These are phyloP conservation scores for Phoma sp. DNA, from an alignment of 2,329 filamentous ascomycete species.

Conservation along the genomic window DNA sequence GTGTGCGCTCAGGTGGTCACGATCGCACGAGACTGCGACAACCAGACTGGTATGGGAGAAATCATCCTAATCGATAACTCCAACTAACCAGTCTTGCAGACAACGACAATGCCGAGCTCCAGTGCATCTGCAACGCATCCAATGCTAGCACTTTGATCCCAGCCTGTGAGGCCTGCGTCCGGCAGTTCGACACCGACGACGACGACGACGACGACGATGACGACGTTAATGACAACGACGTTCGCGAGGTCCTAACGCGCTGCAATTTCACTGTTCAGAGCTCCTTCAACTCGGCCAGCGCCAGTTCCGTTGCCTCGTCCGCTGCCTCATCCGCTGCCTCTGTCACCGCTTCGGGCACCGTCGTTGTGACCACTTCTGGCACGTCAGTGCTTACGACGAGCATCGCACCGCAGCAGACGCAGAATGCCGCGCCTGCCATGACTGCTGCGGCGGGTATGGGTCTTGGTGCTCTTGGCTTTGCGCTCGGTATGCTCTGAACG, in stretches of 20 bases:
- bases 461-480: constrained; percentile 27
- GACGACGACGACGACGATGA: constrained; percentile 9
- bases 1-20: constrained; percentile 35
- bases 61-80: neutral
- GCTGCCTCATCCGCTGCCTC: constrained; percentile 1
- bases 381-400: constrained; percentile 11
- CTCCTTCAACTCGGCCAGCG: constrained; percentile 28
- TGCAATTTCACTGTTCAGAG: constrained; percentile 39
- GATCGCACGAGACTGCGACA: constrained; percentile 35
- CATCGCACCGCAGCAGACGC: neutral
- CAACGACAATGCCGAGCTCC: constrained; percentile 29
- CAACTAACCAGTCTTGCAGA: constrained; percentile 12
- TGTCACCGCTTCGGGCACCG: neutral
- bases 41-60: constrained; percentile 22
- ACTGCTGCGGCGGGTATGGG: constrained; percentile 29
- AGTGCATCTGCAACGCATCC: constrained; percentile 40
- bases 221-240: constrained; percentile 29
- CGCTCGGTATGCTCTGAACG: constrained; percentile 26
- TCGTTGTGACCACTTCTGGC: constrained; percentile 13
- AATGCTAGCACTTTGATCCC: constrained; percentile 35
- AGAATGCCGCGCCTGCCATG: constrained; percentile 20
- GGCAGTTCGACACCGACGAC: constrained; percentile 30
- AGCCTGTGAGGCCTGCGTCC: constrained; percentile 40
- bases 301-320: constrained; percentile 13
- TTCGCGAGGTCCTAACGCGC: constrained; percentile 36